phyloP scores from a whole-genome alignment of 2,329 filamentous ascomycete species.

The Tricladium varicosporioides region DNA sequence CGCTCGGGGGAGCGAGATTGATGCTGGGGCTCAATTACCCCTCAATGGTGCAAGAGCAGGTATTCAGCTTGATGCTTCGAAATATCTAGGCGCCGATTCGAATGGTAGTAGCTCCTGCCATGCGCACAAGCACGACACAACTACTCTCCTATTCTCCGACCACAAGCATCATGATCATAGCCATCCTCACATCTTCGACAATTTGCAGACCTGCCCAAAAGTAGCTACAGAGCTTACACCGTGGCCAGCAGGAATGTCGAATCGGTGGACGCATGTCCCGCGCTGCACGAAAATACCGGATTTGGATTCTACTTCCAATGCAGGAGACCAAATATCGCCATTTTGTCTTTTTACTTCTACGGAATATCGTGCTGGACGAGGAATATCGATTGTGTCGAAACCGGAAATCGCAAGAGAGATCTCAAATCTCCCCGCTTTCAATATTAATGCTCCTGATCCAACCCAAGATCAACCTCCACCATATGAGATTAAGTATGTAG shows the following conservation, averaged over 20 bases:
- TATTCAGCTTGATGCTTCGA: background rate
- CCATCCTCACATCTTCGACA: background rate
- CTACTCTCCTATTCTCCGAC: background rate
- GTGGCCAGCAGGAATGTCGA: constrained; percentile 3
- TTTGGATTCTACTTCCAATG: background rate
- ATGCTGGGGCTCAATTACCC: background rate
- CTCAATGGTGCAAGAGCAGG: background rate
- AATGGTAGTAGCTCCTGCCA: background rate
- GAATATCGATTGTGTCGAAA: constrained; percentile 19
- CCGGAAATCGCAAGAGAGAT: constrained; percentile 17
- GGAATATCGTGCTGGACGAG: constrained; percentile 10
- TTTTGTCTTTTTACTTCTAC: constrained; percentile 17
- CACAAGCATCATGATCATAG: background rate
- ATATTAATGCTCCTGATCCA: background rate
- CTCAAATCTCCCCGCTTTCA: constrained; percentile 9
- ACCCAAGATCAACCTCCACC: constrained; percentile 4
- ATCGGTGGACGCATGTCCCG: constrained; percentile 4
- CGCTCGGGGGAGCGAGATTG: background rate
- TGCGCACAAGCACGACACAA: background rate
- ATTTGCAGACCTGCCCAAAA: background rate
- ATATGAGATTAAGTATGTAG: constrained; percentile 11
- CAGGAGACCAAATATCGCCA: background rate
- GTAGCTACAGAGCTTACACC: background rate
- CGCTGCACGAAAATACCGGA: background rate
- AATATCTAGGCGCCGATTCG: background rate